These are phyloP conservation scores for Suillus lakei DNA, from an alignment of 768 basidiomycete species.

Conservation along the genomic window DNA sequence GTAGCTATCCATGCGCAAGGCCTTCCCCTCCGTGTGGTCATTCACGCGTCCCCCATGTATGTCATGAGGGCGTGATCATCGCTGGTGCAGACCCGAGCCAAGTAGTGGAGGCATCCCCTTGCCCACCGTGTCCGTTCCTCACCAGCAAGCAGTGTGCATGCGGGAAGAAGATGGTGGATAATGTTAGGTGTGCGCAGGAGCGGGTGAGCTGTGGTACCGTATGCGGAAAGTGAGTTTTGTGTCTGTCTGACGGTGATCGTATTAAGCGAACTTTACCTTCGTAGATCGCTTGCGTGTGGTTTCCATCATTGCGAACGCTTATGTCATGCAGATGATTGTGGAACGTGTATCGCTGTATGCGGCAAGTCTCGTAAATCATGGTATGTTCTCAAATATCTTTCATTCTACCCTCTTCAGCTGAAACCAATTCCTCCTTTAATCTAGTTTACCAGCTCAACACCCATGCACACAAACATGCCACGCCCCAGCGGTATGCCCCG, in stretches of 20 bases:
- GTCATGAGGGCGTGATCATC: conserved; percentile 68
- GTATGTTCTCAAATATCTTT: conserved; percentile 42
- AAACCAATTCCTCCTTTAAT: background rate
- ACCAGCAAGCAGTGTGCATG: conserved; percentile 85
- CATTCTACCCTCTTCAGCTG: background rate
- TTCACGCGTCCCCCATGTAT: conserved; percentile 72
- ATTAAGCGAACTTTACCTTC: conserved; percentile 2
- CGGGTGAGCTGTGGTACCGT: conserved; percentile 79
- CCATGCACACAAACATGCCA: conserved; percentile 84
- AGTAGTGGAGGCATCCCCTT: conserved; percentile 34
- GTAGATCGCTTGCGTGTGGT: conserved; percentile 76
- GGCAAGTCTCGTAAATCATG: conserved; percentile 88
- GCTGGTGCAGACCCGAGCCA: conserved; percentile 24
- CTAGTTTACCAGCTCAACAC: conserved; percentile 70
- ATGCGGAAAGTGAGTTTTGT: conserved; percentile 70
- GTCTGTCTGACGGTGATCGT: background rate
- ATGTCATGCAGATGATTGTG: conserved; percentile 87
- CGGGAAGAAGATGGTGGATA: conserved; percentile 79
- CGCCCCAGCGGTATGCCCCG: conserved; percentile 84
- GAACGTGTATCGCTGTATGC: conserved; percentile 74
- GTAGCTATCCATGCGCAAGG: conserved; percentile 78
- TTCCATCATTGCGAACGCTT: conserved; percentile 84
- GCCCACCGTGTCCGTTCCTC: conserved; percentile 89
- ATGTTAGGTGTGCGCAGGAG: conserved; percentile 84
- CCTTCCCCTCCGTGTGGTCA: conserved; percentile 84